Percentiles rank a stretch among this genome's conserved stretches.
phyloP scores from a whole-genome alignment of 2,329 filamentous ascomycete genomes.

The Aureobasidium sp. region DNA sequence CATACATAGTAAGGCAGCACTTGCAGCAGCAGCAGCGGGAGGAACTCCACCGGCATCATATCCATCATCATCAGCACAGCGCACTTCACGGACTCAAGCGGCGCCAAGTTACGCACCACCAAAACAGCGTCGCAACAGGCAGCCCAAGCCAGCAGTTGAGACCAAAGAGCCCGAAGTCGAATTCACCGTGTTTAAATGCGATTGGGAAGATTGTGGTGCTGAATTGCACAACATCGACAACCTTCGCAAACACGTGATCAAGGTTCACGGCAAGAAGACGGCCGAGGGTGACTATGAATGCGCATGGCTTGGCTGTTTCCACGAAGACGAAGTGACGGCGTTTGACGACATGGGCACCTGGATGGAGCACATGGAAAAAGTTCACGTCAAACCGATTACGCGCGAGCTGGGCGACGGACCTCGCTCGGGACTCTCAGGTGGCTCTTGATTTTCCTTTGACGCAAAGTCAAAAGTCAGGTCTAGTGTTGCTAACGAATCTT shows the following conservation, averaged over 20 bases:
- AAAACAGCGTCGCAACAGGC: slow-evolving; percentile 1
- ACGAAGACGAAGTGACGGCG: slow-evolving; percentile 22
- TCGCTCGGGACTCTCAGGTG: slow-evolving; percentile 48
- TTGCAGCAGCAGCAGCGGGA: slow-evolving; percentile 19
- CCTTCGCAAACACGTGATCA: slow-evolving; percentile 52
- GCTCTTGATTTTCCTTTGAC: slow-evolving; percentile 29
- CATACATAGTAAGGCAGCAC: slow-evolving; percentile 35
- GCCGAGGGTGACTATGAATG: slow-evolving; percentile 36
- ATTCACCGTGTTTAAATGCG: slow-evolving; percentile 49
- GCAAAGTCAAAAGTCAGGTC: slow-evolving; percentile 16
- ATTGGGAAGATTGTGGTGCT: slow-evolving; percentile 50
- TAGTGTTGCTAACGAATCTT: slow-evolving; percentile 1
- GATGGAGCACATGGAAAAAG: slow-evolving; percentile 45
- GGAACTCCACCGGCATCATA: background rate
- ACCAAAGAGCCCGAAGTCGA: slow-evolving; percentile 18
- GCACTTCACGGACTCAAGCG: background rate
- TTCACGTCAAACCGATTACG: slow-evolving; percentile 48
- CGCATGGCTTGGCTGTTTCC: slow-evolving; percentile 39
- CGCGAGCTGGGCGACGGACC: slow-evolving; percentile 56
- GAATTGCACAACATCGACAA: slow-evolving; percentile 57
- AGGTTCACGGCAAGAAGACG: slow-evolving; percentile 43
- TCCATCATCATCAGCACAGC: background rate
- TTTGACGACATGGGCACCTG: slow-evolving; percentile 39
- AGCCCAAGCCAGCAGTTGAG: background rate
- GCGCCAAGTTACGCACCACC: slow-evolving; percentile 8